Conservation (phyloP, 2,329 filamentous ascomycete genomes). For the Sarocladiaceae sp. region DNA sequence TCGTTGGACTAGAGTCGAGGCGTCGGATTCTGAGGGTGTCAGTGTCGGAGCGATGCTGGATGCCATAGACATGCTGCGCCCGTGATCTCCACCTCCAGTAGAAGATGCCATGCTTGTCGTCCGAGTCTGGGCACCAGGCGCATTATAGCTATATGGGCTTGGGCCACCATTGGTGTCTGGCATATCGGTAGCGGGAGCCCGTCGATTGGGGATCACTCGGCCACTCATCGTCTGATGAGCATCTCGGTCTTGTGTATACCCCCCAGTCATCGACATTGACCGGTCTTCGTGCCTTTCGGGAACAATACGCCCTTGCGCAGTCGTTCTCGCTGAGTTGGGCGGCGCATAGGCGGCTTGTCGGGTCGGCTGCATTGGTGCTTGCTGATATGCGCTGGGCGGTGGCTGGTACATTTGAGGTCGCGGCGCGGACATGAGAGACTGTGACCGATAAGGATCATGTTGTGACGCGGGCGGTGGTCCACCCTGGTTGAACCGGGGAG, state of each 20-base stretch:
- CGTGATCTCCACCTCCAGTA: conserved; percentile 39
- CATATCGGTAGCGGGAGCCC: conserved; percentile 39
- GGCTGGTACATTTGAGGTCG: conserved; percentile 70
- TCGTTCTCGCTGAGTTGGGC: conserved; percentile 66
- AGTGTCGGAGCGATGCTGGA: conserved; percentile 74
- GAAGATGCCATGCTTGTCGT: conserved; percentile 61
- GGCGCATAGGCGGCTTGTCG: conserved; percentile 71
- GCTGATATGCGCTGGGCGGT: conserved; percentile 56
- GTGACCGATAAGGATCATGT: conserved; percentile 83
- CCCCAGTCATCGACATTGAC: conserved; percentile 91
- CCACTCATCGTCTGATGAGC: conserved; percentile 92
- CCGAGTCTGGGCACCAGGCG: conserved; percentile 51
- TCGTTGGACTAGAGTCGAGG: conserved; percentile 38
- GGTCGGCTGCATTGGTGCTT: conserved; percentile 61
- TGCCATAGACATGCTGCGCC: conserved; percentile 86
- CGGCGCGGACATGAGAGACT: conserved; percentile 76
- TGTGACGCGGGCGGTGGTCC: conserved; percentile 66
- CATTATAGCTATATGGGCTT: conserved; percentile 33
- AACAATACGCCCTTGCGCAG: conserved; percentile 85
- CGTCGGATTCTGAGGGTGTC: conserved; percentile 55
- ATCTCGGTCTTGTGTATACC: conserved; percentile 66
- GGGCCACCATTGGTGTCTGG: conserved; percentile 31
- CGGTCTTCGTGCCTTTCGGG: conserved; percentile 90
- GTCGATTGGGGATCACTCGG: conserved; percentile 76
- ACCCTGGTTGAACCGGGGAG: conserved; percentile 63